phyloP scores from a whole-genome alignment of 2,329 filamentous ascomycete genomes.

The Fusarium sp. region DNA sequence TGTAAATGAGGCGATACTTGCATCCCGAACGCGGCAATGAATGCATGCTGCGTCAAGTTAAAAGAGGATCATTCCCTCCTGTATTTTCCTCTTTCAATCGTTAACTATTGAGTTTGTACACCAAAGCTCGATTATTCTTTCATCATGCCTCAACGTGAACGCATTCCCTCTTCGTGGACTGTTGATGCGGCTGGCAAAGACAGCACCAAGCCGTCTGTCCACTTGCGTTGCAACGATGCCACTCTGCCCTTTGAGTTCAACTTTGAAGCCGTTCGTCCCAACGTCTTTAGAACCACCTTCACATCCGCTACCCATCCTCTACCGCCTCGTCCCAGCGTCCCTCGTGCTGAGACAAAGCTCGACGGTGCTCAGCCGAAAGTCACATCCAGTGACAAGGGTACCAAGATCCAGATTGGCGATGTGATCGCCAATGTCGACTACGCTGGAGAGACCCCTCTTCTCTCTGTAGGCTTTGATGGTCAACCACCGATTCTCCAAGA shows the following conservation, averaged over 20 bases:
- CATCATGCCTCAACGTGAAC: constrained; percentile 46
- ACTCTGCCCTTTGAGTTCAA: constrained; percentile 63
- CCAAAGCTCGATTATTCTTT: accelerated
- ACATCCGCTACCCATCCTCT: constrained; percentile 69
- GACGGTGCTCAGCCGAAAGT: constrained; percentile 45
- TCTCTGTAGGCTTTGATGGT: constrained; percentile 62
- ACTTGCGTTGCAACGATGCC: constrained; percentile 39
- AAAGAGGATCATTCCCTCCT: not conserved
- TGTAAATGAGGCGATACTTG: not conserved
- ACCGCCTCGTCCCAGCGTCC: constrained; percentile 71
- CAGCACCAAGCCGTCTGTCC: constrained; percentile 41
- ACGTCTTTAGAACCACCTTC: constrained; percentile 76
- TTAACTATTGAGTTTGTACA: not conserved
- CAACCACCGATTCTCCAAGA: constrained; percentile 70
- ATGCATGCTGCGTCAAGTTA: not conserved
- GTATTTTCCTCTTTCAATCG: accelerated
- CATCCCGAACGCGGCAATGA: not conserved
- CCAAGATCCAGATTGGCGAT: constrained; percentile 58
- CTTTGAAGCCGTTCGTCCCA: constrained; percentile 70
- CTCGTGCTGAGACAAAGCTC: constrained; percentile 52
- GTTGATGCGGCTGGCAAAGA: constrained; percentile 41
- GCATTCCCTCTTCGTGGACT: constrained; percentile 43
- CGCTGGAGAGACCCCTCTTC: constrained; percentile 62
- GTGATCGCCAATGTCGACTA: constrained; percentile 69
- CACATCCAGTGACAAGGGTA: constrained; percentile 48